Percentiles rank a stretch among this genome's conserved stretches.
These are phyloP conservation scores for Ganoderma sp. DNA, from an alignment of 1,284 basidiomycete genomes.

Conservation along the genomic window DNA sequence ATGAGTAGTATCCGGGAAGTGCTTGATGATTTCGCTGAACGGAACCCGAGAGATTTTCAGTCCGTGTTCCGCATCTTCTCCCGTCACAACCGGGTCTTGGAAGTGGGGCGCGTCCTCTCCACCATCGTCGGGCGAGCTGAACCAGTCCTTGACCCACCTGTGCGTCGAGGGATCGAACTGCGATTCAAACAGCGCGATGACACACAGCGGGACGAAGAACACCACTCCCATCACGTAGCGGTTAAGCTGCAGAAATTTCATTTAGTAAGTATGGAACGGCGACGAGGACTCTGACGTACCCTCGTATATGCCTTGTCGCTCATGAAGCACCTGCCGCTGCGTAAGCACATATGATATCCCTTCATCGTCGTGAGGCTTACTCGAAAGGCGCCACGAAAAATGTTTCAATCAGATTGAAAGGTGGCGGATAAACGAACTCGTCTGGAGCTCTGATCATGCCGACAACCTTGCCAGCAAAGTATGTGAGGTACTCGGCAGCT, in stretches of 20 bases:
- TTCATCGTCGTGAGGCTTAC: constrained; percentile 51
- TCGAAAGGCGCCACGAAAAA: constrained; percentile 85
- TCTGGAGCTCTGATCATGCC: constrained; percentile 87
- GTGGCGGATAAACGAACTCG: constrained; percentile 73
- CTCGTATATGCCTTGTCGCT: constrained; percentile 58
- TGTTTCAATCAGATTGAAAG: constrained; percentile 87
- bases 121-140: constrained; percentile 67
- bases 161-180: constrained; percentile 56
- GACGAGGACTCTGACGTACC: constrained; percentile 43
- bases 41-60: constrained; percentile 75
- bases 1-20: constrained; percentile 77
- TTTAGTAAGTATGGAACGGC: neutral
- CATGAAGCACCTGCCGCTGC: constrained; percentile 52
- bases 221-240: constrained; percentile 75
- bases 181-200: constrained; percentile 82
- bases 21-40: constrained; percentile 77
- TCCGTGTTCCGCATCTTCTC: constrained; percentile 58
- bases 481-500: constrained; percentile 83
- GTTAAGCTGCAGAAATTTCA: constrained; percentile 60
- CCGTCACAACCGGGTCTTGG: constrained; percentile 68
- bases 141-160: constrained; percentile 72
- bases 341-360: neutral
- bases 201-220: constrained; percentile 80
- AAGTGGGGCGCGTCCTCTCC: constrained; percentile 62
- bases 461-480: constrained; percentile 87